phyloP scores from a whole-genome alignment of 2,329 filamentous ascomycete species.

The Juglanconis sp. region DNA sequence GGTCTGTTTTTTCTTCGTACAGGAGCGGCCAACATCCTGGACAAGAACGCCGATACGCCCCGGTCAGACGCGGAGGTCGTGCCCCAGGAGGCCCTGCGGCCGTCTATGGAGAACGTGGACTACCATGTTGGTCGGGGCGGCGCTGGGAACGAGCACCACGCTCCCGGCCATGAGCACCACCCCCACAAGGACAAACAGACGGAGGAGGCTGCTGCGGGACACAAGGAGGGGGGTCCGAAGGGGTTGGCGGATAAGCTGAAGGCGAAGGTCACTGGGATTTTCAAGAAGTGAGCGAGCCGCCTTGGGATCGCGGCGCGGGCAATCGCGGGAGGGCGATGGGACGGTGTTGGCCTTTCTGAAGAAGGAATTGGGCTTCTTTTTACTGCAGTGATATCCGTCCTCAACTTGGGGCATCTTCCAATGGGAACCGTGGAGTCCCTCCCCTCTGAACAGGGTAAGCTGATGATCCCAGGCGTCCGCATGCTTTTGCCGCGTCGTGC shows the following conservation, averaged over 20 bases:
- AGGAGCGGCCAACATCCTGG: constrained; percentile 59
- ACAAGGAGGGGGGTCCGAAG: constrained; percentile 23
- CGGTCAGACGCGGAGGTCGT: constrained; percentile 52
- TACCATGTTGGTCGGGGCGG: constrained; percentile 60
- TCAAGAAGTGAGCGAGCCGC: constrained; percentile 40
- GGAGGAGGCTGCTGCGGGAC: constrained; percentile 20
- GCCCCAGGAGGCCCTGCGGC: constrained; percentile 49
- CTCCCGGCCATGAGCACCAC: constrained; percentile 23
- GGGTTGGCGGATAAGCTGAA: constrained; percentile 57
- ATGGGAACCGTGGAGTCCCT: no score
- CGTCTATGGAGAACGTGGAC: constrained; percentile 44
- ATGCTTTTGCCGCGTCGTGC: no score
- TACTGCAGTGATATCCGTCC: no score
- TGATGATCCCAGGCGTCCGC: no score
- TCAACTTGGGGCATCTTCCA: no score
- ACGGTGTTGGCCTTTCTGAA: no score
- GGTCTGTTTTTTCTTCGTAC: not conserved
- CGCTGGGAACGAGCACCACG: constrained; percentile 52
- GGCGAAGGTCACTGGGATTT: constrained; percentile 48
- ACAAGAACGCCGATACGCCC: constrained; percentile 36
- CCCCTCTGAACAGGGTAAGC: no score
- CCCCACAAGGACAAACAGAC: constrained; percentile 20
- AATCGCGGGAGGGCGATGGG: no score
- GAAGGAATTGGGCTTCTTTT: no score
- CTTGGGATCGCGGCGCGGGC: no score